A percentile compares a stretch with the other conserved stretches of the same genome.
Conservation (phyloP, 192 early-diverging fungal genomes). For the Umbelopsis sp. region DNA sequence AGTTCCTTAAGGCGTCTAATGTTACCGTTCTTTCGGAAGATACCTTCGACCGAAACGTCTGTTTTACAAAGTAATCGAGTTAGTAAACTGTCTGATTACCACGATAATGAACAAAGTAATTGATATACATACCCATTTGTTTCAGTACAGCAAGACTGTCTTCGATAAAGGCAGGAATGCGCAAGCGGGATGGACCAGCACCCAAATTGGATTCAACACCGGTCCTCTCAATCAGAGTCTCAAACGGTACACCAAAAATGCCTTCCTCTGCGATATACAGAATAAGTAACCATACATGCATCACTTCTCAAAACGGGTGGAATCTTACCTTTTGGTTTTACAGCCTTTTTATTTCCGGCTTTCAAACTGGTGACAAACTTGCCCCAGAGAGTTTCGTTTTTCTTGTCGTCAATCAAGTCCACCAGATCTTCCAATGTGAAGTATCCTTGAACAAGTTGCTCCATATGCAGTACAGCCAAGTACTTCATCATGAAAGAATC, state of each 20-base stretch:
- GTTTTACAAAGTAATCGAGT: constrained; percentile 24
- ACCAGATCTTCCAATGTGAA: constrained; percentile 78
- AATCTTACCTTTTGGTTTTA: constrained; percentile 53
- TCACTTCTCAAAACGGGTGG: not conserved
- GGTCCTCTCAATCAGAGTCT: constrained; percentile 80
- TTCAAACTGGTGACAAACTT: constrained; percentile 70
- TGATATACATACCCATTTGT: constrained; percentile 58
- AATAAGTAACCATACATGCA: constrained; percentile 3
- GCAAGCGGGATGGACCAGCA: constrained; percentile 63
- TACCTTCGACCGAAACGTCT: constrained; percentile 88
- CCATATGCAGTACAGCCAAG: constrained; percentile 75
- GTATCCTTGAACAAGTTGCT: constrained; percentile 71
- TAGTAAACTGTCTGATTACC: not conserved
- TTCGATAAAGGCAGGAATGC: constrained; percentile 87
- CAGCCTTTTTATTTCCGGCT: constrained; percentile 46
- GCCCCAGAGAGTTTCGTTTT: constrained; percentile 75
- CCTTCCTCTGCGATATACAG: constrained; percentile 48
- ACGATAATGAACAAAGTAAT: not conserved
- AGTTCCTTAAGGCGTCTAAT: constrained; percentile 89
- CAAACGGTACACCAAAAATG: constrained; percentile 91
- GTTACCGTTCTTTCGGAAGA: constrained; percentile 99
- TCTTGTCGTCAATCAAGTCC: constrained; percentile 79
- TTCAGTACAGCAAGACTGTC: constrained; percentile 73
- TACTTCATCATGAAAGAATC: constrained; percentile 85
- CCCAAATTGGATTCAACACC: constrained; percentile 80